These are phyloP conservation scores for Fusarium sterilihyphosum DNA, from an alignment of 2,329 filamentous ascomycete genomes.

Conservation along the genomic window DNA sequence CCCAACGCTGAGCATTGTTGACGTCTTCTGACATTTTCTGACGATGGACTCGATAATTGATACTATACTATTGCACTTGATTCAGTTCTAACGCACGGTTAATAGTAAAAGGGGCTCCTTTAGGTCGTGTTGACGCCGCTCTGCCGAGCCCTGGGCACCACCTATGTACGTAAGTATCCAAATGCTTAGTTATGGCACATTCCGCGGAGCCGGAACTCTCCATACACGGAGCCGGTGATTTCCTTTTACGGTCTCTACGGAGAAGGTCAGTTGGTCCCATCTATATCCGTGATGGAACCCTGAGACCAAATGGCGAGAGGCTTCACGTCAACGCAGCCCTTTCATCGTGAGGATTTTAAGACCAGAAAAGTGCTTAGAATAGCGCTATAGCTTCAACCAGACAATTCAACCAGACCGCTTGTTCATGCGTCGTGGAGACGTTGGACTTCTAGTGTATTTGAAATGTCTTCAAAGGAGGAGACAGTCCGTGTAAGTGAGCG, in stretches of 20 bases:
- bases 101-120: conserved; percentile 2
- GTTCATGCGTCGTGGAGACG: not conserved
- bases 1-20: not conserved
- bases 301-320: not conserved
- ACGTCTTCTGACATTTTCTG: not conserved
- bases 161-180: not conserved
- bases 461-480: not conserved
- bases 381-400: conserved; percentile 17
- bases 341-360: not conserved
- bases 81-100: not conserved
- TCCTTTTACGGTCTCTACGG: conserved; percentile 1
- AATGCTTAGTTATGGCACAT: not conserved
- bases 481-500: conserved; percentile 10
- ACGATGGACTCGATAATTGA: not conserved
- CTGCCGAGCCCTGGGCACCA: conserved; percentile 11
- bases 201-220: conserved; percentile 25
- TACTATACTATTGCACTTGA: not conserved
- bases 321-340: conserved; percentile 24
- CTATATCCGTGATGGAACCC: conserved; percentile 8
- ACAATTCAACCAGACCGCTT: conserved; percentile 5
- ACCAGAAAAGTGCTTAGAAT: conserved; percentile 22
- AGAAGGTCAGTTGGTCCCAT: not conserved
- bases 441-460: not conserved
- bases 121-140: not conserved
- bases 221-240: conserved; percentile 27